These are phyloP conservation scores for Trichoderma guizhouense DNA, from an alignment of 2,329 filamentous ascomycete species.

Conservation along the genomic window DNA sequence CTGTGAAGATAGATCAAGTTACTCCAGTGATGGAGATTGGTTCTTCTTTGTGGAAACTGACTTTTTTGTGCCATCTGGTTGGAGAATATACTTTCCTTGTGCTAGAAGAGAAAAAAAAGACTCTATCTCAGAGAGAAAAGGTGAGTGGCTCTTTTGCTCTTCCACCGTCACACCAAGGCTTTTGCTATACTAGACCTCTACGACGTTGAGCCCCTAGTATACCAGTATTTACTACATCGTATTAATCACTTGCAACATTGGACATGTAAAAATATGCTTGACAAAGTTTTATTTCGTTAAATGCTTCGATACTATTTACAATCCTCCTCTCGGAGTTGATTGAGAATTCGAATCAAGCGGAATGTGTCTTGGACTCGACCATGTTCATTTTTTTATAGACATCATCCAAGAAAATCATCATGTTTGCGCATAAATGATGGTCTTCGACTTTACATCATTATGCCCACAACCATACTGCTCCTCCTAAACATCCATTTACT, in stretches of 20 bases:
- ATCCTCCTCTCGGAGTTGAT: neutral
- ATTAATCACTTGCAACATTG: neutral
- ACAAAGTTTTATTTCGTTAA: neutral
- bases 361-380: neutral
- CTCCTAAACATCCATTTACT: neutral
- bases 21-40: no score
- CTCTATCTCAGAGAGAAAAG: no score
- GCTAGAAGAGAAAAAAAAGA: no score
- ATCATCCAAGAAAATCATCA: neutral
- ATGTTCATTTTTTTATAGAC: neutral
- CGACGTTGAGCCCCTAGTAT: no score
- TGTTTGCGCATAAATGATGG: neutral
- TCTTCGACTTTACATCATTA: neutral
- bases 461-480: neutral
- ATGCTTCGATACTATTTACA: neutral
- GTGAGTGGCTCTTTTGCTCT: no score
- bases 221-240: neutral
- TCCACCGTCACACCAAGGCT: no score
- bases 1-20: no score
- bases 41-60: neutral
- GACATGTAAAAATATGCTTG: neutral
- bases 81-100: no score
- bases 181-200: no score
- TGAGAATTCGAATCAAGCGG: neutral
- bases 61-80: neutral